Evolutionary conservation across 805 yeast genomes (phyloP).

Genomic region (Yamadazyma laniorum): DNA sequence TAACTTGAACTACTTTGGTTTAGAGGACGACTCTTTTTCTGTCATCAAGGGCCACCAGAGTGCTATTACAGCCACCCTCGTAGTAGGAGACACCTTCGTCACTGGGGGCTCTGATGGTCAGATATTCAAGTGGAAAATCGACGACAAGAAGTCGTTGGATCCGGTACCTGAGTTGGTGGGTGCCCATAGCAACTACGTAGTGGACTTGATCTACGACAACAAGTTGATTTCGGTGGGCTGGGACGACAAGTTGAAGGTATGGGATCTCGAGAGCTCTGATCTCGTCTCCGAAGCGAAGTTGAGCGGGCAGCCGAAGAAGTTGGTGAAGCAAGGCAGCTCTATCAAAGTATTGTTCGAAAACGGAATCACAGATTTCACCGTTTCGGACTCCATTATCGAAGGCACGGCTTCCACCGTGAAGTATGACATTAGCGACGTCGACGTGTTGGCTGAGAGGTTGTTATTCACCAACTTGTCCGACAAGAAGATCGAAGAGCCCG

Average conservation of each 20-base stretch:
- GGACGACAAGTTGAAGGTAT: slow-evolving; percentile 72
- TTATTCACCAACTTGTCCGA: slow-evolving; percentile 30
- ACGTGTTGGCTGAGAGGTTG: slow-evolving; percentile 21
- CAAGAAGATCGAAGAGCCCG: slow-evolving; percentile 30
- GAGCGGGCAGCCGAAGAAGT: slow-evolving; percentile 36
- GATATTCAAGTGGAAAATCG: slow-evolving; percentile 56
- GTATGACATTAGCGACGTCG: slow-evolving; percentile 25
- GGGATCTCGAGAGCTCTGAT: slow-evolving; percentile 20
- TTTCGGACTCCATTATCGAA: not conserved
- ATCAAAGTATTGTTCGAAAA: slow-evolving; percentile 33
- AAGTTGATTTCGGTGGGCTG: slow-evolving; percentile 65
- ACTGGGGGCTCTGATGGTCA: slow-evolving; percentile 87
- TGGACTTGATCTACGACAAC: slow-evolving; percentile 40
- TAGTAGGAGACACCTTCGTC: slow-evolving; percentile 33
- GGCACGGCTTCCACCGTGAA: slow-evolving; percentile 15
- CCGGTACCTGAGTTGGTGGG: slow-evolving; percentile 29
- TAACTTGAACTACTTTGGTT: slow-evolving; percentile 57
- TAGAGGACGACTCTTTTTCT: slow-evolving; percentile 27
- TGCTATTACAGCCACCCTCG: slow-evolving; percentile 57
- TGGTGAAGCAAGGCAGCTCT: slow-evolving; percentile 25
- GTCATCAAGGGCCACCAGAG: slow-evolving; percentile 77
- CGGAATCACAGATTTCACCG: slow-evolving; percentile 17
- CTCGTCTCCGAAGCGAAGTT: slow-evolving; percentile 11
- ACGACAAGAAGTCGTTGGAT: slow-evolving; percentile 11
- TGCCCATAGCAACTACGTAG: slow-evolving; percentile 66